phyloP scores from a whole-genome alignment of 2,329 filamentous ascomycete genomes.

The Geosmithia putterillii region DNA sequence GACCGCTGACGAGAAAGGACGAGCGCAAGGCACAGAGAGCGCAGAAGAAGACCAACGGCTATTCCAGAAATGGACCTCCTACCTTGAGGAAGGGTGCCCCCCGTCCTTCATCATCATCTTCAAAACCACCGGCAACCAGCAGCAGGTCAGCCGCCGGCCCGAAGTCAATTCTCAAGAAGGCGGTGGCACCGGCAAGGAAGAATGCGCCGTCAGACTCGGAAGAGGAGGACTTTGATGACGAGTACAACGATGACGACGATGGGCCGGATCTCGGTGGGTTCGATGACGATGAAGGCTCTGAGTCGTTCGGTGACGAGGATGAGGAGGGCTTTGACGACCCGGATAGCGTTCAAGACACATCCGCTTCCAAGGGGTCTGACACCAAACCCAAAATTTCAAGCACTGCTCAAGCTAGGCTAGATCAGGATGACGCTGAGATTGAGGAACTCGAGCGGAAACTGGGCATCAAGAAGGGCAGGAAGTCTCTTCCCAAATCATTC shows the following conservation, averaged over 20 bases:
- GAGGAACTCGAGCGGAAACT: conserved; percentile 77
- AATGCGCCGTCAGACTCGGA: conserved; percentile 7
- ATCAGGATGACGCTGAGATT: conserved; percentile 80
- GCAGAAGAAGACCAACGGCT: conserved; percentile 41
- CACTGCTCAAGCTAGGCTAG: conserved; percentile 49
- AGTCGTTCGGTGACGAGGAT: no score
- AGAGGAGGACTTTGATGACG: conserved; percentile 10
- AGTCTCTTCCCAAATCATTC: conserved; percentile 59
- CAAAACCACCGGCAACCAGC: background rate
- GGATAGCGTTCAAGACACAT: no score
- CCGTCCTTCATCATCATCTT: background rate
- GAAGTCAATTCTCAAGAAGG: background rate
- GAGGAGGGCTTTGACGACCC: conserved; percentile 9
- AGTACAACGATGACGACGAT: conserved; percentile 5
- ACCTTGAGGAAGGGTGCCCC: background rate
- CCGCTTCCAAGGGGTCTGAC: background rate
- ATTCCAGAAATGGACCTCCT: conserved; percentile 7
- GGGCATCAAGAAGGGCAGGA: conserved; percentile 66
- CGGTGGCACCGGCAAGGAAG: background rate
- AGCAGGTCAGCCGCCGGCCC: background rate
- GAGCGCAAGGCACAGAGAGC: conserved; percentile 53
- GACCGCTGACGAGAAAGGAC: conserved; percentile 40
- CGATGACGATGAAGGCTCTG: conserved; percentile 7
- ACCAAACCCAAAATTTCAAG: conserved; percentile 17
- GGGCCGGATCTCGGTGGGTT: conserved; percentile 3